phyloP scores from a whole-genome alignment of 106 monocot genomes.

The Dendrobium chrysotoxum region DNA sequence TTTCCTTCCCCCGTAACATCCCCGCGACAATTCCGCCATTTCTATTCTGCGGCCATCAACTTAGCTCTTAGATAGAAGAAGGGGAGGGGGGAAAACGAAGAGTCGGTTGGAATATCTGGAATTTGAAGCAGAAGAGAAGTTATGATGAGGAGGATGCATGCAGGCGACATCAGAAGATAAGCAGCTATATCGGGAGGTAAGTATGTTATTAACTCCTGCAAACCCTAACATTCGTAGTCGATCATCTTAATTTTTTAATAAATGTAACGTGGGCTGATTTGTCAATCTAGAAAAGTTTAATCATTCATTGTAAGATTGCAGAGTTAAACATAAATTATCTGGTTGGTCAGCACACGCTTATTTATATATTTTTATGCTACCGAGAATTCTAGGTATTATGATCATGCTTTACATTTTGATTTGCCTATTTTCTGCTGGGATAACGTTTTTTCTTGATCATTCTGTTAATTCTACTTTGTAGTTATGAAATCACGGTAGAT shows the following conservation, averaged over 20 bases:
- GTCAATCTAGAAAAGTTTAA: neutral
- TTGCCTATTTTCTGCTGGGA: neutral
- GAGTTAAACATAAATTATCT: neutral
- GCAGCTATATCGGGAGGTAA: neutral
- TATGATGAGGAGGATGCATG: neutral
- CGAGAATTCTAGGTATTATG: neutral
- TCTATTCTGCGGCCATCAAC: neutral
- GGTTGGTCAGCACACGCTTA: neutral
- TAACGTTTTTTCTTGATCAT: neutral
- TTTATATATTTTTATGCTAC: neutral
- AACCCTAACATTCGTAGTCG: neutral
- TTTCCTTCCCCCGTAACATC: neutral
- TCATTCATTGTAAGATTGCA: neutral
- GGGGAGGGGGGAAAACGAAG: too few species aligned
- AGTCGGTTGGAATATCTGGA: too few species aligned
- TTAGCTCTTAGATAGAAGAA: neutral
- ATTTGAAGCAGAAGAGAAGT: neutral
- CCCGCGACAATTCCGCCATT: neutral
- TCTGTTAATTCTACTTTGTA: too few species aligned
- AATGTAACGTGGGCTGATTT: neutral
- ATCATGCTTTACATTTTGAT: neutral
- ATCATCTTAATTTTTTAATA: neutral
- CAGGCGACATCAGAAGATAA: neutral
- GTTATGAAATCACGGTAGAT: neutral
- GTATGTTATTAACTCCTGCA: neutral